These are phyloP conservation scores for Apiospora rasikravindrae DNA, from an alignment of 2,329 filamentous ascomycete species.

Conservation along the genomic window DNA sequence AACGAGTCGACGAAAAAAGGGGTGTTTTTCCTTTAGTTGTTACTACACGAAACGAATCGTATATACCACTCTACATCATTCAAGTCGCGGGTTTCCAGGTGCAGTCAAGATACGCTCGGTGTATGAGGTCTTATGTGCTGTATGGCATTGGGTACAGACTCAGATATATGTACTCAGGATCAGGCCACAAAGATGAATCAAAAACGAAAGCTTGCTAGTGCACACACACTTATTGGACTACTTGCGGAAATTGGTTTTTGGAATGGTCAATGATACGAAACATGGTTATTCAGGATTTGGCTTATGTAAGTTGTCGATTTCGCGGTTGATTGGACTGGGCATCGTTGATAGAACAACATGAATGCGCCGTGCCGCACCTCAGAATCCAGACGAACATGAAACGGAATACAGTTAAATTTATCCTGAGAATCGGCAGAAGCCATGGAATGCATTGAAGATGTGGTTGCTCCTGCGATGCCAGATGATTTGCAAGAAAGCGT, in stretches of 20 bases:
- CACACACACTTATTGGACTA: not conserved
- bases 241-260: not conserved
- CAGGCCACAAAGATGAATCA: conserved; percentile 1
- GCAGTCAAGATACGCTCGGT: not conserved
- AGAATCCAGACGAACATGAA: not conserved
- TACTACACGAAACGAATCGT: conserved; percentile 5
- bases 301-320: not conserved
- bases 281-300: not conserved
- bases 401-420: not conserved
- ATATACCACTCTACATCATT: conserved; percentile 13
- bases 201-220: conserved; percentile 4
- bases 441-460: not conserved
- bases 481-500: not conserved
- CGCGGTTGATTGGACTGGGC: not conserved
- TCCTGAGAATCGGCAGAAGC: not conserved
- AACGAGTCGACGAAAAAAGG: conserved; percentile 8
- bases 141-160: not conserved
- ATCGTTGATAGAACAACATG: not conserved
- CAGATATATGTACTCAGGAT: not conserved
- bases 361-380: not conserved
- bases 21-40: not conserved
- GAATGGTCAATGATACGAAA: not conserved
- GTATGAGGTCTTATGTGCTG: not conserved
- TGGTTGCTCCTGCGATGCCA: not conserved
- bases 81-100: not conserved